phyloP scores from a whole-genome alignment of 495 filamentous ascomycete species.

The Parachaetomium inaequale region DNA sequence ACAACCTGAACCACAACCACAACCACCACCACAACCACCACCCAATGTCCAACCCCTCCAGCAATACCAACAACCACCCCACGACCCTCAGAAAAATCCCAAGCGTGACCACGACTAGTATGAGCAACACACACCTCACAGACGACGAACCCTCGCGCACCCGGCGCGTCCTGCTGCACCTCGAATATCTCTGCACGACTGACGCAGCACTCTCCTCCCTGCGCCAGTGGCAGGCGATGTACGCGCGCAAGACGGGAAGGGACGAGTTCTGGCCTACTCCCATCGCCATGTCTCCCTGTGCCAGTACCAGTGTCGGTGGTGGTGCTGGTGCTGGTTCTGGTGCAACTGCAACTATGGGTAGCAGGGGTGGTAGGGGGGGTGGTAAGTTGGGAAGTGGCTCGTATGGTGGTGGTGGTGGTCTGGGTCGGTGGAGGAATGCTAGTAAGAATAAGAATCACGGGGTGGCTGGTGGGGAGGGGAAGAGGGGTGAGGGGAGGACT shows the following conservation, averaged over 20 bases:
- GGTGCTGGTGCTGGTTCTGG: constrained; percentile 12
- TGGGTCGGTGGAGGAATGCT: no score
- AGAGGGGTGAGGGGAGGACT: no score
- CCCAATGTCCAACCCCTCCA: not conserved
- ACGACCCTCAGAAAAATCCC: not conserved
- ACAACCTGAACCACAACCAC: not conserved
- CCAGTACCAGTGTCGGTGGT: no score
- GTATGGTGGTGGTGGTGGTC: not conserved
- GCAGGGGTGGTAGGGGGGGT: not conserved
- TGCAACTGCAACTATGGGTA: no score
- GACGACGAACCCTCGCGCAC: constrained; percentile 41
- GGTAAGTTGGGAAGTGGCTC: not conserved
- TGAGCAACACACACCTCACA: not conserved
- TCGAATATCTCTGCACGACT: constrained; percentile 48
- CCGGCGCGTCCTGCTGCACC: constrained; percentile 46
- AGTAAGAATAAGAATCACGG: no score
- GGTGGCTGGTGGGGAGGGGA: no score
- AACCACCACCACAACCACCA: not conserved
- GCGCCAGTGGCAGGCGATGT: constrained; percentile 43
- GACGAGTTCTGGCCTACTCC: constrained; percentile 24
- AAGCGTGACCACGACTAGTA: not conserved
- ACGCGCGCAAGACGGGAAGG: constrained; percentile 33
- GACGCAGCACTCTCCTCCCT: constrained; percentile 49
- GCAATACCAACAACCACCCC: not conserved
- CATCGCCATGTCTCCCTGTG: not conserved